Percentiles rank a stretch among this genome's conserved stretches.
phyloP scores from a whole-genome alignment of 345 rosid genomes.

The Ricinus communis region DNA sequence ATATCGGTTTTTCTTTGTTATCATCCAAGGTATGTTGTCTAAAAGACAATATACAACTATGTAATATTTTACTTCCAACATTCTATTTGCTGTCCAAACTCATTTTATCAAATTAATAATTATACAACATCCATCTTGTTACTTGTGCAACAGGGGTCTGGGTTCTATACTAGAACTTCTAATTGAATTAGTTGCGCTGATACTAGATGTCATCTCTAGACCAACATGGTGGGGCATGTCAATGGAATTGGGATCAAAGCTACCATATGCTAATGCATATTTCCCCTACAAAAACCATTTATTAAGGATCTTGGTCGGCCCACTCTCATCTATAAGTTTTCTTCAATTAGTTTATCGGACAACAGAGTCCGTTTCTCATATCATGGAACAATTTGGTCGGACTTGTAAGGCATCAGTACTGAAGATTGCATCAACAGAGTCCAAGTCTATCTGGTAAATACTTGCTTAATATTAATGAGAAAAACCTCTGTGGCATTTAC shows the following conservation, averaged over 20 bases:
- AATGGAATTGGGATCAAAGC: constrained; percentile 50
- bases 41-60: not conserved
- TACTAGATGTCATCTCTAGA: constrained; percentile 55
- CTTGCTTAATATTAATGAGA: constrained; percentile 8
- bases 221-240: constrained; percentile 71
- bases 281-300: constrained; percentile 47
- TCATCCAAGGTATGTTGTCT: not conserved
- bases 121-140: constrained; percentile 15
- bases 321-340: constrained; percentile 44
- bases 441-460: constrained; percentile 64
- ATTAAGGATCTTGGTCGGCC: constrained; percentile 51
- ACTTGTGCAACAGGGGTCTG: constrained; percentile 59
- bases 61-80: not conserved
- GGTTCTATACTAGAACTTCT: constrained; percentile 53
- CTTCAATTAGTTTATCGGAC: constrained; percentile 41
- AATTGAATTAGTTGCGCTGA: constrained; percentile 46
- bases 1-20: not conserved
- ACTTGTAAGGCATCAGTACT: constrained; percentile 25
- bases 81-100: constrained; percentile 1
- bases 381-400: constrained; percentile 21
- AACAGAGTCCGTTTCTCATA: constrained; percentile 21
- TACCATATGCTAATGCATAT: constrained; percentile 67
- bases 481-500: not conserved
- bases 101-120: not conserved
- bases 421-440: constrained; percentile 38